Base-by-base conservation (phyloP, 2,329 filamentous ascomycete species). In the Trichoderma koningii region DNA sequence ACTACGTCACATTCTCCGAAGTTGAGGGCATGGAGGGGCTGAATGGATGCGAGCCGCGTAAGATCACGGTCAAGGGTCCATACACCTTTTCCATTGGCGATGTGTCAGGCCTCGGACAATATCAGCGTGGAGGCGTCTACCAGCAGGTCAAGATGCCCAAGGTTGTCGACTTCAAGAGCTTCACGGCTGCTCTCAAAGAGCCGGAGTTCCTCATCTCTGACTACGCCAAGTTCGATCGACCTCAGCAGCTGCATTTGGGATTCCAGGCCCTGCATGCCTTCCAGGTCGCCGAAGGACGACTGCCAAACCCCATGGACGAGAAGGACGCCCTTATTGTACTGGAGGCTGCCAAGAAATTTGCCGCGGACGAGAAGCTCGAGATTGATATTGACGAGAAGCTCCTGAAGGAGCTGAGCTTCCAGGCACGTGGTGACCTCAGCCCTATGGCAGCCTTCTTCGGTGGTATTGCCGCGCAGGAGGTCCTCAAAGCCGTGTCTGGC, bases 61-160 rank as follows among this genome's bases (percentile, higher is more conserved):
- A 97, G 81, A 87, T 99, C 67, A 92, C 90, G 4, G 93, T 97
- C 56, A 97, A 96, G 80, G 95, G 91, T 0, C 95, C 95, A 3
- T 99, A 98, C 77, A 97, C 93, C 9, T 99, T 99, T 79, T 95
- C 92, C 15, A 97, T 99, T 71, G 95, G 94, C 48, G 92, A 97
- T 75, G 92, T 98, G 10, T 92, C 91, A 26, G 89, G 87, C 6
- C 83, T 97, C 42, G 95, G 95, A 42, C 84, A 91, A 72, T 99
- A 99, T 81, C 82, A 91, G 81, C 86, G 90, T 59, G 94, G 94
- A 53, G 95, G 95, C 67, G 86, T 97, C 66, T 99, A 91, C 77
- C 89, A 91, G 45, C 95, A 99, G 78, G 95, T 98, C 77, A 99
- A 98, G 85, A 97, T 97, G 94, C 95, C 95, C 57, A 97, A 95